These are phyloP conservation scores for Quercus wislizeni DNA, from an alignment of 306 rosid genomes.

Conservation along the genomic window DNA sequence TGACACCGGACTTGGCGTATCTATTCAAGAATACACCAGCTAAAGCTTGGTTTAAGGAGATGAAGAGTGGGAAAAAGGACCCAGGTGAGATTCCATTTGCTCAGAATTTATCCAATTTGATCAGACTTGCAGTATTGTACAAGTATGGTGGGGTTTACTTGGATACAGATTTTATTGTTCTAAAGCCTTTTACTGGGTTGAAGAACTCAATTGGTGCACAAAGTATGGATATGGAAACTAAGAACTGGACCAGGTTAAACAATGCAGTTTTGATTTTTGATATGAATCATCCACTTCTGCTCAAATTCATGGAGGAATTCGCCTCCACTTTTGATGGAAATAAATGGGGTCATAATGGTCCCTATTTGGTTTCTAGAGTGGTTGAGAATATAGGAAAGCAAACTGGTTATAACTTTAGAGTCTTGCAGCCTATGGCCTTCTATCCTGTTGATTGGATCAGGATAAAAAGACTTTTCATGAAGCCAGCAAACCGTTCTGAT, in stretches of 20 bases:
- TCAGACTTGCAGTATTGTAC: slow-evolving; percentile 64
- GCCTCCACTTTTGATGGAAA: slow-evolving; percentile 70
- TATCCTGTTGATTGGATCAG: slow-evolving; percentile 64
- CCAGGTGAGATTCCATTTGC: slow-evolving; percentile 80
- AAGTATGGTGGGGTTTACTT: slow-evolving; percentile 78
- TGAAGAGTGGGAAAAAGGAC: slow-evolving; percentile 60
- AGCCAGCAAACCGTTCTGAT: slow-evolving; percentile 32
- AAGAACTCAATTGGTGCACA: slow-evolving; percentile 80
- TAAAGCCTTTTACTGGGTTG: slow-evolving; percentile 49
- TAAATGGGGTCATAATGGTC: slow-evolving; percentile 87
- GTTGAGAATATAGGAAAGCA: slow-evolving; percentile 31
- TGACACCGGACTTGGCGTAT: slow-evolving; percentile 61
- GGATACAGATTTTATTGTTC: slow-evolving; percentile 65
- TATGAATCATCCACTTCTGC: slow-evolving; percentile 71
- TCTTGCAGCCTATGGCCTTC: slow-evolving; percentile 57
- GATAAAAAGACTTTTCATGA: slow-evolving; percentile 46
- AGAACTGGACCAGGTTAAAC: slow-evolving; percentile 72
- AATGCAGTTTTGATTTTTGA: slow-evolving; percentile 80
- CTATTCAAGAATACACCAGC: slow-evolving; percentile 61
- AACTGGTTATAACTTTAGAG: slow-evolving; percentile 36
- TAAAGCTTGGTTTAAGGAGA: slow-evolving; percentile 50
- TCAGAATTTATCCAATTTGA: slow-evolving; percentile 72
- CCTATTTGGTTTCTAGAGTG: slow-evolving; percentile 80
- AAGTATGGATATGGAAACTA: slow-evolving; percentile 34
- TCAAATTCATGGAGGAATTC: slow-evolving; percentile 64